Base-by-base conservation (phyloP, 305 asterid species). In the Ilex paraguariensis region DNA sequence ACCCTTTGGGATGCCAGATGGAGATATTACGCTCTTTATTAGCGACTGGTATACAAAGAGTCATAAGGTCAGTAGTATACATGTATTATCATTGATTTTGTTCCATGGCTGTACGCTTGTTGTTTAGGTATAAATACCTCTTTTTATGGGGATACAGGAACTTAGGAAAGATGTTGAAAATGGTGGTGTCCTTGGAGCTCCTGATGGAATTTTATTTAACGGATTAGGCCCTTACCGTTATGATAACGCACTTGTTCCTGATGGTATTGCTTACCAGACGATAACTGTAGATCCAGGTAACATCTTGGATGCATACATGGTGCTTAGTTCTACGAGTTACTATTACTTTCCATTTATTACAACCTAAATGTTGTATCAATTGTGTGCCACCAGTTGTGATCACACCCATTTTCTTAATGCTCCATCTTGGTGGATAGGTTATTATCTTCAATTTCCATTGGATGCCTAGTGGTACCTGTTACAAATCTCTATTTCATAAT, bases 191-290 rank as follows among this genome's bases (percentile, higher is more conserved):
- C 88, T 91, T 69, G 88, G 95, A 73, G 70, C 78, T 70, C 94
- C 95, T 49, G 98, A 91, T 58, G 95, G 98, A 42, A 78, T 91
- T 65, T 63, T 91, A 54, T 62, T 91, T 63, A 86, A 91, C 54
- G 98, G 98, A 48, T 63, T 86, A 16, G 98, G 98, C 55, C 98
- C 98, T 40, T 91, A 80, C 73, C 93, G 76, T 51, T 88, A 78
- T 72, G 91, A 84, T 71, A 79, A 60, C 69, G 66, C 81, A 17
- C 71, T 81, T 61, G 94, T 88, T 31, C 75, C 77, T 3, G 85
- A 77, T 51, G 88, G 95, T 59, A 76, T 86, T 66, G 40, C 84
- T 59, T 88, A 75, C 84, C 90, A 62, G 74, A 74, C 77, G 67
- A 73, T 86, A 71, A 81, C 84, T 71, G 98, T 86, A 30, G 94